A percentile compares a stretch with the other conserved stretches of the same genome.
Evolutionary conservation across 2,329 filamentous ascomycete genomes (phyloP).

Genomic region (Fusarium austroafricanum): DNA sequence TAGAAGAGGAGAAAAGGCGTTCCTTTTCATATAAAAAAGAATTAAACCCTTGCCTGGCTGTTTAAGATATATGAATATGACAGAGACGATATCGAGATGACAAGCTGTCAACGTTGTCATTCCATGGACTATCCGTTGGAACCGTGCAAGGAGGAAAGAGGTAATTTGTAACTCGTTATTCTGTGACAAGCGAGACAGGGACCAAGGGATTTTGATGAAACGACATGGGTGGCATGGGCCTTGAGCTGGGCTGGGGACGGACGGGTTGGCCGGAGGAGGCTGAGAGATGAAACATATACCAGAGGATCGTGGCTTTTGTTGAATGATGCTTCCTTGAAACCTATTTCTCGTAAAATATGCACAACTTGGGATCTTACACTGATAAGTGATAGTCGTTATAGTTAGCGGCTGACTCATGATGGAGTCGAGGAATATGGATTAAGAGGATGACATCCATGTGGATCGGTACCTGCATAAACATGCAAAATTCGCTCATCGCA

Average conservation of each 20-base stretch:
- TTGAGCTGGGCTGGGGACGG: background rate
- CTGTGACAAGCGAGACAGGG: conserved; percentile 36
- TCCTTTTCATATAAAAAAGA: background rate
- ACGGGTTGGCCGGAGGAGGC: conserved; percentile 21
- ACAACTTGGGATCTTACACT: background rate
- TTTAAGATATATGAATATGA: conserved; percentile 29
- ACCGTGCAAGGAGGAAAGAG: conserved; percentile 2
- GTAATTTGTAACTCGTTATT: conserved; percentile 32
- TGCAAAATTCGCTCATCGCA: conserved; percentile 12
- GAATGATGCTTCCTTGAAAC: background rate
- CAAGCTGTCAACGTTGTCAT: conserved; percentile 8
- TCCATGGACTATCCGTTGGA: conserved; percentile 5
- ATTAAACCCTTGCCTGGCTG: conserved; percentile 23
- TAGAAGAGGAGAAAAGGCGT: background rate
- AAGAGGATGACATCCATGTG: conserved; percentile 12
- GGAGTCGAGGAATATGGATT: background rate
- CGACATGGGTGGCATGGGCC: conserved; percentile 21
- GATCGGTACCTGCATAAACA: conserved; percentile 19
- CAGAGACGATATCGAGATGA: conserved; percentile 2
- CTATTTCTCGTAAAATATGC: background rate
- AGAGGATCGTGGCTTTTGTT: conserved; percentile 3
- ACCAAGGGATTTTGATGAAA: conserved; percentile 33
- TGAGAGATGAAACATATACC: conserved; percentile 27
- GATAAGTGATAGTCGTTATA: background rate
- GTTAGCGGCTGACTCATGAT: background rate